Evolutionary conservation across 352 stramenopile genomes (phyloP), one percentile per base, ranked within the genome.

Genomic region (Globisporangium cystogenes): DNA sequence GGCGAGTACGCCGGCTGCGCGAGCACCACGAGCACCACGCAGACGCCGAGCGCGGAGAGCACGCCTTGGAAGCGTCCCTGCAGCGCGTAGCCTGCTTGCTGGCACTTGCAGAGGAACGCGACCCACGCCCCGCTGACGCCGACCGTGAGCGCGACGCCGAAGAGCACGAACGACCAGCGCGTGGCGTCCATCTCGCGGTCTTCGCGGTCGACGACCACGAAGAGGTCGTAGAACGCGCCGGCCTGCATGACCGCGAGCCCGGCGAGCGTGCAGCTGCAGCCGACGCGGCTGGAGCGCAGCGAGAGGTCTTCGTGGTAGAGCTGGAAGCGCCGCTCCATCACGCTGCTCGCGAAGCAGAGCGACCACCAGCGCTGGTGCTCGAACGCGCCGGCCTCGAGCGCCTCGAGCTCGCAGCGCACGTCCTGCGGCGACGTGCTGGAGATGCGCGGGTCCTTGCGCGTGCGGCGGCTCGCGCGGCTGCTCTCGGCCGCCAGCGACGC

Each of bases 281-380:
- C 71, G 53, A 65, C 58, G 36, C 59, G 61, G 14, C 70, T 81
- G 33, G 66, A 64, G 14, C 51, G 27, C 4, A 84, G 39, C 14
- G 69, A 74, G 16, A 65, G 59, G 11, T 86, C 74, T 55, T 86
- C 69, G 35, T 88, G 71, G 44, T 83, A 85, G 41, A 69, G 53
- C 56, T 86, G 73, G 57, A 86, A 88, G 23, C 71, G 69, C 48
- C 53, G 48, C 46, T 88, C 74, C 60, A 86, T 72, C 26, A 54
- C 50, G 8, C 57, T 40, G 47, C 73, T 64, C 24, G 59, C 60
- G 42, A 88, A 88, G 12, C 67, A 65, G 20, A 88, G 64, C 18
- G 70, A 76, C 66, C 53, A 78, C 15, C 53, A 50, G 29, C 29
- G 20, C 46, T 76, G 63, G 27, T 70, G 73, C 40, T 61, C 62